Conservation (phyloP, 768 basidiomycete genomes). For the Suillus bovinus region DNA sequence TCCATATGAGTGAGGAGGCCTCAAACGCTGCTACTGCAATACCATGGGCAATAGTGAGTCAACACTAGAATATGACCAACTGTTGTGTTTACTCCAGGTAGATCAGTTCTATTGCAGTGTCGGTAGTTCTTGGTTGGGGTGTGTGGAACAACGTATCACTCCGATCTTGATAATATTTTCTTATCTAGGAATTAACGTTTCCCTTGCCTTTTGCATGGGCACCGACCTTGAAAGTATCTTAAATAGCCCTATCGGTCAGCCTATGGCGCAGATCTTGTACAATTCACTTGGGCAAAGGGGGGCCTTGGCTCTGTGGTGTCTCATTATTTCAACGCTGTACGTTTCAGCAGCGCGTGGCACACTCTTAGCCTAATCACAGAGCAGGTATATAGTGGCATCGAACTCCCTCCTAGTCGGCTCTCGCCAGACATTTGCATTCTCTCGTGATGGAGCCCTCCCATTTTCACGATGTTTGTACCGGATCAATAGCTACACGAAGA, state of each 20-base stretch:
- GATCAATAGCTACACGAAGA: conserved; percentile 1
- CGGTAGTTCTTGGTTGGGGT: conserved; percentile 1
- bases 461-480: conserved; percentile 1
- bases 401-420: conserved; percentile 2
- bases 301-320: neutral
- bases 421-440: conserved; percentile 2
- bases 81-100: neutral
- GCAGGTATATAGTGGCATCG: neutral
- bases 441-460: conserved; percentile 1
- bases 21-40: conserved; percentile 11
- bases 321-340: neutral
- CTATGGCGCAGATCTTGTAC: neutral
- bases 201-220: conserved; percentile 2
- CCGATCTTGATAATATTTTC: neutral
- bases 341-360: neutral
- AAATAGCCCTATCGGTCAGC: neutral
- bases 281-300: neutral
- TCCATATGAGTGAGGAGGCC: neutral
- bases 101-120: neutral
- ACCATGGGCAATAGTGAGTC: neutral
- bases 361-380: neutral
- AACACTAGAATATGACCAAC: neutral
- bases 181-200: neutral
- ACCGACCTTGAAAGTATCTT: neutral
- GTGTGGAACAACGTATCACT: neutral